Evolutionary conservation across 805 yeast species (phyloP).

Genomic region (Cyberlindnera japonica): DNA sequence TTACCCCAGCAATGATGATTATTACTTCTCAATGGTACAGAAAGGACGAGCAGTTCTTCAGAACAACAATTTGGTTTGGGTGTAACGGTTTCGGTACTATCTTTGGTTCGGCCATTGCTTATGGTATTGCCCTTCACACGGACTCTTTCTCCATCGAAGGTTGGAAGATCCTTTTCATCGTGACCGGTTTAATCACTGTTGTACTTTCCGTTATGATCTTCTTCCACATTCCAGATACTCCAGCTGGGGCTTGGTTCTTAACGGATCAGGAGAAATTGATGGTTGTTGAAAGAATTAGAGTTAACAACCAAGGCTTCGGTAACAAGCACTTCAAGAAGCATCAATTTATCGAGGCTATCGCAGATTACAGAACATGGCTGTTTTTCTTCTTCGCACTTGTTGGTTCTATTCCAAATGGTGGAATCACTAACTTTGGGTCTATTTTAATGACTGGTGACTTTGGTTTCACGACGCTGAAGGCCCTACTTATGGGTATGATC

Average conservation of each 20-base stretch:
- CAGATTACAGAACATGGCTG: conserved; percentile 48
- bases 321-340: conserved; percentile 47
- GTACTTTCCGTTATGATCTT: conserved; percentile 43
- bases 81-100: conserved; percentile 43
- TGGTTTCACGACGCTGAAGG: conserved; percentile 4
- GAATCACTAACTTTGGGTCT: conserved; percentile 24
- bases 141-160: conserved; percentile 39
- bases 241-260: conserved; percentile 44
- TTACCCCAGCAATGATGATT: conserved; percentile 53
- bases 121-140: conserved; percentile 41
- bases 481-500: conserved; percentile 29
- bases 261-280: conserved; percentile 41
- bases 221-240: conserved; percentile 52
- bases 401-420: conserved; percentile 50
- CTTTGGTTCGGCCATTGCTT: conserved; percentile 49
- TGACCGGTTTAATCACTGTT: conserved; percentile 57
- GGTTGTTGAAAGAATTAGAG: conserved; percentile 48
- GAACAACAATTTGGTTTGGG: conserved; percentile 41
- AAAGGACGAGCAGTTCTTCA: conserved; percentile 38
- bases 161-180: conserved; percentile 58
- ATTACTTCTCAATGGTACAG: conserved; percentile 56
- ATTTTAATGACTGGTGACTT: conserved; percentile 6
- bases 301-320: conserved; percentile 55
- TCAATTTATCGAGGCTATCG: conserved; percentile 48
- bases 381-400: conserved; percentile 37